A percentile compares a stretch with the other conserved stretches of the same genome.
These are phyloP conservation scores for Arabidopsis suecica DNA, from an alignment of 345 rosid species.

Conservation along the genomic window DNA sequence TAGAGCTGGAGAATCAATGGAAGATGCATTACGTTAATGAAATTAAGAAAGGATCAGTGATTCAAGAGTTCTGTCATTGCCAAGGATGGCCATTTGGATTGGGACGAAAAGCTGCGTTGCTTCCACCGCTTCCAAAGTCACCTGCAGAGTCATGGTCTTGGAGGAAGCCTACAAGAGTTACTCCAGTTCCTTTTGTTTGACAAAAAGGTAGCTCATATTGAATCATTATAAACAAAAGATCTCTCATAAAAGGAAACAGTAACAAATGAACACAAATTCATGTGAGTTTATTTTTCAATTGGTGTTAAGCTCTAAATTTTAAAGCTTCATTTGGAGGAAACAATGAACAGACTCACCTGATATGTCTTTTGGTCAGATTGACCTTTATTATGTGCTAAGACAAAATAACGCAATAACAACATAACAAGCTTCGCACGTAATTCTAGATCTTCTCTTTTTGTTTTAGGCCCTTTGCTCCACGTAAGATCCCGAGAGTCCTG, in stretches of 20 bases:
- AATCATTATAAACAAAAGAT: slow-evolving; percentile 1
- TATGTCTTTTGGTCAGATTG: slow-evolving; percentile 34
- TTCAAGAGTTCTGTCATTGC: slow-evolving; percentile 72
- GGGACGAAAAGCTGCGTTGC: slow-evolving; percentile 73
- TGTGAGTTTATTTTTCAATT: slow-evolving; percentile 33
- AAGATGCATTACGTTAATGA: slow-evolving; percentile 51
- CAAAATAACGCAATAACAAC: slow-evolving; percentile 36
- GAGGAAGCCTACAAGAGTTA: slow-evolving; percentile 57
- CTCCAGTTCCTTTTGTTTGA: slow-evolving; percentile 49
- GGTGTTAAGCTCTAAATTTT: slow-evolving; percentile 19
- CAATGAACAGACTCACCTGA: slow-evolving; percentile 30
- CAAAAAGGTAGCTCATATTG: background rate
- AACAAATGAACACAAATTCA: background rate
- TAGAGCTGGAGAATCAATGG: slow-evolving; percentile 42
- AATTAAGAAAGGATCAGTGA: slow-evolving; percentile 55
- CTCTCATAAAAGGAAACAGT: slow-evolving; percentile 12
- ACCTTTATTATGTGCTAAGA: slow-evolving; percentile 40
- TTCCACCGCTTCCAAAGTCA: slow-evolving; percentile 91
- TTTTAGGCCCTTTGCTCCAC: slow-evolving; percentile 76
- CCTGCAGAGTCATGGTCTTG: slow-evolving; percentile 94
- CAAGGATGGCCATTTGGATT: slow-evolving; percentile 96
- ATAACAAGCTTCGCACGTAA: slow-evolving; percentile 11
- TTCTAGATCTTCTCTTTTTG: slow-evolving; percentile 7
- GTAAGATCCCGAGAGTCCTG: slow-evolving; percentile 91
- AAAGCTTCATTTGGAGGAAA: slow-evolving; percentile 29